phyloP scores from a whole-genome alignment of 108 stramenopile species.

The Aurantiochytrium sp. region DNA sequence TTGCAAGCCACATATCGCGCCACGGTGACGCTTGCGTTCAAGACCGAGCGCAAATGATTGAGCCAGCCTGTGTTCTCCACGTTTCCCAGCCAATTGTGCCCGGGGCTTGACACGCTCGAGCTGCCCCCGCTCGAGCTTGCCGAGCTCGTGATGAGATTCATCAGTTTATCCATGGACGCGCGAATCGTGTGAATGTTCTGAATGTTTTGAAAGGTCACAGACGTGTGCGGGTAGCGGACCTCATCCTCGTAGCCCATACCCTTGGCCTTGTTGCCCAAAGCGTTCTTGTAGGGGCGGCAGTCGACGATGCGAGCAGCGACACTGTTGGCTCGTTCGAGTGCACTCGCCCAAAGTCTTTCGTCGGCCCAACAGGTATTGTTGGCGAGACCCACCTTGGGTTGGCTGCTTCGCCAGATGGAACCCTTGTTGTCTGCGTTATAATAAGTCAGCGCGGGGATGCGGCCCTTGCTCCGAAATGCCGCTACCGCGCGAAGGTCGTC shows the following conservation, averaged over 20 bases:
- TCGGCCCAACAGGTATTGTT: conserved; percentile 77
- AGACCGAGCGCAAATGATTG: conserved; percentile 16
- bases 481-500: conserved; percentile 29
- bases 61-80: conserved; percentile 37
- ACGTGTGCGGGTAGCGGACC: conserved; percentile 31
- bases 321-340: conserved; percentile 15
- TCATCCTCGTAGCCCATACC: conserved; percentile 45
- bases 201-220: conserved; percentile 46
- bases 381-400: conserved; percentile 89
- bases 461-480: conserved; percentile 39
- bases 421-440: conserved; percentile 28
- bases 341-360: conserved; percentile 62
- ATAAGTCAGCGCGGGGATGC: conserved; percentile 49
- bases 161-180: neutral
- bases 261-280: conserved; percentile 47
- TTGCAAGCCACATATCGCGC: conserved; percentile 20
- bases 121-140: neutral
- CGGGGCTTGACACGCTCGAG: neutral
- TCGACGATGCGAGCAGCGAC: conserved; percentile 43
- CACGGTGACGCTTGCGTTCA: conserved; percentile 9
- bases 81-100: neutral
- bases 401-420: conserved; percentile 82
- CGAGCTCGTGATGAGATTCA: neutral
- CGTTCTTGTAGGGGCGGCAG: conserved; percentile 44
- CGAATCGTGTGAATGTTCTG: conserved; percentile 56